Percentiles rank a stretch among this genome's conserved stretches.
Conservation (phyloP, 129 eudicot species). For the Daucus carota region DH1_v3.0 NC_030381.2:53511501-53512000, state of each 20-base stretch:
- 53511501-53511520: too few relatives aligned
- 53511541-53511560: background rate
- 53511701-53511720: background rate
- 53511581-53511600: background rate
- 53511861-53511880: background rate
- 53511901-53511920: constrained; percentile 64
- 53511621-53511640: background rate
- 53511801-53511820: background rate
- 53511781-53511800: background rate
- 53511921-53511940: constrained; percentile 57
- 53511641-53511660: background rate
- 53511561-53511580: background rate
- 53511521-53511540: background rate
- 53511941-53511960: constrained; percentile 91
- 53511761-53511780: background rate
- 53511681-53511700: background rate
- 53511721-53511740: background rate
- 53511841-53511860: background rate
- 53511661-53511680: background rate
- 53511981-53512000: background rate
- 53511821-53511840: background rate
- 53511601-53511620: background rate
- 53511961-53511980: constrained; percentile 14
- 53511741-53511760: background rate
- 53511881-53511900: too few relatives aligned